These are phyloP conservation scores for Chenopodium formosanum DNA, from an alignment of 148 eudicot genomes.

Conservation along the genomic window DNA sequence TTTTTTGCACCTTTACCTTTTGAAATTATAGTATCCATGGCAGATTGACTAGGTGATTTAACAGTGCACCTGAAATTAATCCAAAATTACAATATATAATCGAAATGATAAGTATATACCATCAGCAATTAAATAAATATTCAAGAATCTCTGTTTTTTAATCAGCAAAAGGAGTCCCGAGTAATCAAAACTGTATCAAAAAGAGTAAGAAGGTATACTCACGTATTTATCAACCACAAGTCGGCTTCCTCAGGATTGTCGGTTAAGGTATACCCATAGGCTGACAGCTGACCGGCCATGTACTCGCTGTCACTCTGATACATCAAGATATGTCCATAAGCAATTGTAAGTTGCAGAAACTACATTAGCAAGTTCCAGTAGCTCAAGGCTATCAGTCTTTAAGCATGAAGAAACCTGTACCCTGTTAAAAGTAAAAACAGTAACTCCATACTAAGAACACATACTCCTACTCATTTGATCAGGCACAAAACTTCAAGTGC, in stretches of 20 bases:
- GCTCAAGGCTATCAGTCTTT: conserved; percentile 7
- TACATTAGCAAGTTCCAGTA: conserved; percentile 14
- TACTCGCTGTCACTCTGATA: conserved; percentile 97
- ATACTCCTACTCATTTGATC: not conserved
- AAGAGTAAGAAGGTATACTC: conserved; percentile 30
- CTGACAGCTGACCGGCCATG: conserved; percentile 99
- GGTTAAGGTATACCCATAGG: conserved; percentile 78
- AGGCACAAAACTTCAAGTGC: not conserved
- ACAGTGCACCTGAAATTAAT: conserved; percentile 80
- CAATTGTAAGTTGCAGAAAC: not conserved
- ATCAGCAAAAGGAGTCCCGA: not conserved
- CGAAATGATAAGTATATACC: not conserved
- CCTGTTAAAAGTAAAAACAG: not conserved
- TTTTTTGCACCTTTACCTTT: conserved; percentile 79
- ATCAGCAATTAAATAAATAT: not conserved
- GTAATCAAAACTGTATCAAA: conserved; percentile 5
- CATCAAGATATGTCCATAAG: conserved; percentile 17
- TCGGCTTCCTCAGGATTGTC: conserved; percentile 87
- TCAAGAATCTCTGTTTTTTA: not conserved
- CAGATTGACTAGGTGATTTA: conserved; percentile 95
- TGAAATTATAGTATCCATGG: conserved; percentile 88
- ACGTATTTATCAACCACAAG: conserved; percentile 97
- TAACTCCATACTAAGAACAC: conserved; percentile 13
- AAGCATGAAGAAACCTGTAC: conserved; percentile 9
- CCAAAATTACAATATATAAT: not conserved